phyloP scores from a whole-genome alignment of 2,329 filamentous ascomycete species.

The Lithohypha guttulata region DNA sequence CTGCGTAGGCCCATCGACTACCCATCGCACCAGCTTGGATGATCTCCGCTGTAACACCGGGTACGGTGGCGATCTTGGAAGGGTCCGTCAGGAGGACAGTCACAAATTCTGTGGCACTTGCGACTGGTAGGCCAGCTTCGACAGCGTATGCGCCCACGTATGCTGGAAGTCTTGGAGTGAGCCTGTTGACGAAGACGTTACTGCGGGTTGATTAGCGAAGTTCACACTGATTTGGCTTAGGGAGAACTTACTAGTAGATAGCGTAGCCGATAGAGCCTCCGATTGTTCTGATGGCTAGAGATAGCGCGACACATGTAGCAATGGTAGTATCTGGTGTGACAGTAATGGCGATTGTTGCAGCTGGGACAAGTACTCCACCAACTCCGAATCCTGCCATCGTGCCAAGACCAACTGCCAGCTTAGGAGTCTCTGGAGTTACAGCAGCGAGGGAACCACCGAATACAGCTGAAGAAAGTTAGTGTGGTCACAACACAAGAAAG shows the following conservation, averaged over 20 bases:
- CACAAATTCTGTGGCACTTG: too few species aligned
- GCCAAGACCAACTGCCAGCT: slow-evolving; percentile 2
- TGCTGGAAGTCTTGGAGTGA: slow-evolving; percentile 6
- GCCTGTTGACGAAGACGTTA: slow-evolving; percentile 11
- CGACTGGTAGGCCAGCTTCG: slow-evolving; percentile 16
- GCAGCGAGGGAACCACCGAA: slow-evolving; percentile 10
- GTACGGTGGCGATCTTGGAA: background rate
- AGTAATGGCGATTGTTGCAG: slow-evolving; percentile 15
- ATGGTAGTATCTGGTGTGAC: slow-evolving; percentile 10
- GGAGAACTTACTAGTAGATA: too few species aligned
- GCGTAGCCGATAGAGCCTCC: slow-evolving; percentile 11
- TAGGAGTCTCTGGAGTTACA: slow-evolving; percentile 5
- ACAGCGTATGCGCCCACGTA: slow-evolving; percentile 11
- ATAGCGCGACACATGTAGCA: slow-evolving; percentile 9
- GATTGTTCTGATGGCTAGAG: slow-evolving; percentile 9
- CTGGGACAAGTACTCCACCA: slow-evolving; percentile 13
- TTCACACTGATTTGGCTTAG: too few species aligned
- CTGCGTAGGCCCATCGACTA: slow-evolving; percentile 35
- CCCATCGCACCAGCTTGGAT: slow-evolving; percentile 11
- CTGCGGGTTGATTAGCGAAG: too few species aligned
- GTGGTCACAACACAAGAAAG: background rate
- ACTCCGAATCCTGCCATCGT: slow-evolving; percentile 9
- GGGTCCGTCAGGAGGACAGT: background rate
- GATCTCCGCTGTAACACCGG: slow-evolving; percentile 1
- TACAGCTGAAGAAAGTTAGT: slow-evolving; percentile 9